Evolutionary conservation across 257 asterid species (phyloP).

Genomic region (Solanum chiquidenum): DNA sequence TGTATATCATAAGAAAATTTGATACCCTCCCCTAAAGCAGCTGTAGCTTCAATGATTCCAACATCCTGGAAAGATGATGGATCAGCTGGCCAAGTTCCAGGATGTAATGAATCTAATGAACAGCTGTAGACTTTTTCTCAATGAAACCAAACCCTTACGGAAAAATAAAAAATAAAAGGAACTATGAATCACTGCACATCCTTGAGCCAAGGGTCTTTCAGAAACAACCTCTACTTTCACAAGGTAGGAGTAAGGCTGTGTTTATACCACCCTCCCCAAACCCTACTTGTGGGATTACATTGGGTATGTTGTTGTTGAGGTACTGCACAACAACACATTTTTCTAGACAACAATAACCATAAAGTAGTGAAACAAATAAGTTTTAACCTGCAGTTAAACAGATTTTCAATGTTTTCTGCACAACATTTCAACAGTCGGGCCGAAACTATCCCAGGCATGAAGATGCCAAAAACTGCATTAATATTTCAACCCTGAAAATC

Average conservation of each 20-base stretch:
- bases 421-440: not conserved
- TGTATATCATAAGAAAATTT: not conserved
- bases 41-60: not conserved
- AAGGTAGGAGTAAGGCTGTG: not conserved
- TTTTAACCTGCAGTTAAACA: not conserved
- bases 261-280: not conserved
- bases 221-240: not conserved
- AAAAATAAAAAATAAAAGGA: not conserved
- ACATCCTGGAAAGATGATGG: not conserved
- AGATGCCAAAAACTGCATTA: not conserved
- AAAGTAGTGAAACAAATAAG: not conserved
- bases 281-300: not conserved
- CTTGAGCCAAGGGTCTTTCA: not conserved
- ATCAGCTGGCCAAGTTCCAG: not conserved
- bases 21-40: not conserved
- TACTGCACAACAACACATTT: not conserved
- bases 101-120: not conserved
- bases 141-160: not conserved
- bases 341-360: not conserved
- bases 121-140: not conserved
- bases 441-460: not conserved
- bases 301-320: not conserved
- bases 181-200: not conserved
- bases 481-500: not conserved
- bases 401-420: not conserved